Evolutionary conservation across 345 rosid species (phyloP).

Genomic region (Garcia nutans): DNA sequence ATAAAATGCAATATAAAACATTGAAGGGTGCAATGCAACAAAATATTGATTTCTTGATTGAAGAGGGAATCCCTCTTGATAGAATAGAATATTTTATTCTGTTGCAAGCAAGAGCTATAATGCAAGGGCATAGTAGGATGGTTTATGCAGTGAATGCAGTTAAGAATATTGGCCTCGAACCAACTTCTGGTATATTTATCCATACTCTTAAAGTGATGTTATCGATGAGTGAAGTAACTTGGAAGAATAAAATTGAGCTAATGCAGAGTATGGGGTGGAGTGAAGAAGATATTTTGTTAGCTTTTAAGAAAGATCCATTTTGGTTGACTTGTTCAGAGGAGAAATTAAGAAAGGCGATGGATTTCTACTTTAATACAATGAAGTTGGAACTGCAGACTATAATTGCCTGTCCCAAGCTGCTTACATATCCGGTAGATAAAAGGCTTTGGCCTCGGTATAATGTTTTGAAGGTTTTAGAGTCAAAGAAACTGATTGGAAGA

Average conservation of each 20-base stretch:
- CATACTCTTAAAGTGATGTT: conserved; percentile 19
- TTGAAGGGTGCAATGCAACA: conserved; percentile 13
- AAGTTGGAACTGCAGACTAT: conserved; percentile 1
- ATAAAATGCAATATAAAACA: too few species aligned
- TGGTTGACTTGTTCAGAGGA: conserved; percentile 18
- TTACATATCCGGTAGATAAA: conserved; percentile 12
- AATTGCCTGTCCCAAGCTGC: conserved; percentile 15
- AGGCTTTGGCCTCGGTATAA: conserved; percentile 27
- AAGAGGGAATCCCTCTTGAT: conserved; percentile 19
- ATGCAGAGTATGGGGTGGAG: conserved; percentile 36
- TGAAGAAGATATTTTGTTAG: conserved; percentile 22
- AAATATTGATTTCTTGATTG: conserved; percentile 20
- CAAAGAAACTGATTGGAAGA: conserved; percentile 23
- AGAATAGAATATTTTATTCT: not conserved
- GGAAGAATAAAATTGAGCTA: conserved; percentile 25
- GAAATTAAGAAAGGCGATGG: conserved; percentile 17
- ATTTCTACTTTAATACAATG: conserved; percentile 19
- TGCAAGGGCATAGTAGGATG: conserved; percentile 7
- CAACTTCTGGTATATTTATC: conserved; percentile 11
- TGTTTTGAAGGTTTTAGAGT: conserved; percentile 18
- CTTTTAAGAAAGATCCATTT: conserved; percentile 15
- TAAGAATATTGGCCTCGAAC: conserved; percentile 21
- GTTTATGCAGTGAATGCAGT: conserved; percentile 10
- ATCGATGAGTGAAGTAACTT: conserved; percentile 5
- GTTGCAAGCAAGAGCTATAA: conserved; percentile 1